Percentiles rank a stretch among this genome's conserved stretches.
Evolutionary conservation across 805 yeast genomes (phyloP).

Genomic region (Starmera dryadoides): DNA sequence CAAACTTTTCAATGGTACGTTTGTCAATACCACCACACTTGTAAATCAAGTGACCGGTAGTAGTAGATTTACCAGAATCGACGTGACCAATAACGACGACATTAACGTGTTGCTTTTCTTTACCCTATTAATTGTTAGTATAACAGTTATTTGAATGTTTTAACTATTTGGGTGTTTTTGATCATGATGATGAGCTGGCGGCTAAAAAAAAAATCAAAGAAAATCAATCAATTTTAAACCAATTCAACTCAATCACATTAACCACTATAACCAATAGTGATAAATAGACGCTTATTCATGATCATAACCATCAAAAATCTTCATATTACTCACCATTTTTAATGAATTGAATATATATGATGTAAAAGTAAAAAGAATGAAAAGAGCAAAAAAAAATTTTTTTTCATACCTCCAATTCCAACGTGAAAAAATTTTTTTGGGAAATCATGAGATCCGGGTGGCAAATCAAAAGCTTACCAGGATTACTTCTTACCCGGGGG

Average conservation of each 20-base stretch:
- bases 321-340: neutral
- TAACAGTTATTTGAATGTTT: slow-evolving; percentile 1
- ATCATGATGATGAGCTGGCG: neutral
- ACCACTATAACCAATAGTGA: too few species aligned
- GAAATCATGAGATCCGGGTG: neutral
- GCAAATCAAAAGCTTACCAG: neutral
- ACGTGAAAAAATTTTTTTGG: too few species aligned
- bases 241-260: neutral
- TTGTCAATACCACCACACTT: slow-evolving; percentile 99
- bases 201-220: neutral
- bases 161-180: neutral
- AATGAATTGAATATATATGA: neutral
- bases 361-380: neutral
- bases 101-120: slow-evolving; percentile 97
- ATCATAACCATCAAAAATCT: neutral
- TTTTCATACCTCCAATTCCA: neutral
- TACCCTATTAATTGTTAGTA: slow-evolving; percentile 50
- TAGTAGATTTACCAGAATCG: slow-evolving; percentile 98
- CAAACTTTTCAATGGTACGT: slow-evolving; percentile 98
- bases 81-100: slow-evolving; percentile 99
- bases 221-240: neutral
- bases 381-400: too few species aligned
- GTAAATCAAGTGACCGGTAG: slow-evolving; percentile 98
- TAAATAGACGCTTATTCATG: too few species aligned
- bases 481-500: too few species aligned